Base-by-base conservation (phyloP, 805 yeast species). In the Candida piceae region DNA sequence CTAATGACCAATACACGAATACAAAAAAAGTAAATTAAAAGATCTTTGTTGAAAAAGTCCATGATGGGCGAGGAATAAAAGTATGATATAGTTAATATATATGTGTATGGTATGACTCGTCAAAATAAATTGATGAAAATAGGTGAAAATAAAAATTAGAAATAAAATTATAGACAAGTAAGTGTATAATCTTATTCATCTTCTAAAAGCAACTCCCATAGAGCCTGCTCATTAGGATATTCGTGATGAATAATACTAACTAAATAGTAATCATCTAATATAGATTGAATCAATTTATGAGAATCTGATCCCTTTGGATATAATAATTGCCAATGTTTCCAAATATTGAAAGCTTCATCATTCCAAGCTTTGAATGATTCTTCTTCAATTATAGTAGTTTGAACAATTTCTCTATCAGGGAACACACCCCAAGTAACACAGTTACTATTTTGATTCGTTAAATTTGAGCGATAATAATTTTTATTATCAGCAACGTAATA, bases 341-440 rank as follows among this genome's bases (percentile, higher is more conserved):
- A 85, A 42, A 93, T 83, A 39, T 77, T 72, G 61, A 87, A 93
- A 1, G 96, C 95, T 59, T 93, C 99, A 52, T 89, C 97, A 49
- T 82, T 76, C 98, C 98, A 93, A 0, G 96, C 96, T 48, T 76
- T 75, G 66, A 93, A 90, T 2, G 97, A 86, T 50, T 88, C 96
- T 49, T 78, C 84, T 55, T 89, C 96, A 39, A 93, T 80, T 43
- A 89, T 82, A 0, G 98, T 93, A 0, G 97, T 84, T 60, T 89
- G 97, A 25, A 87, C 75, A 25, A 88, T 80, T 55, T 87, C 96
- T 45, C 88, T 76, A 59, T 81, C 81, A 7, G 95, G 95, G 70
- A 93, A 90, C 3, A 84, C 95, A 44, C 97, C 98, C 98, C 98
- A 93, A 1, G 98, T 93, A 7, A 93, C 94, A 19, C 93, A 95